Conservation (phyloP, 176 grass and related monocot species). For the Cenchrus purpureus region DNA sequence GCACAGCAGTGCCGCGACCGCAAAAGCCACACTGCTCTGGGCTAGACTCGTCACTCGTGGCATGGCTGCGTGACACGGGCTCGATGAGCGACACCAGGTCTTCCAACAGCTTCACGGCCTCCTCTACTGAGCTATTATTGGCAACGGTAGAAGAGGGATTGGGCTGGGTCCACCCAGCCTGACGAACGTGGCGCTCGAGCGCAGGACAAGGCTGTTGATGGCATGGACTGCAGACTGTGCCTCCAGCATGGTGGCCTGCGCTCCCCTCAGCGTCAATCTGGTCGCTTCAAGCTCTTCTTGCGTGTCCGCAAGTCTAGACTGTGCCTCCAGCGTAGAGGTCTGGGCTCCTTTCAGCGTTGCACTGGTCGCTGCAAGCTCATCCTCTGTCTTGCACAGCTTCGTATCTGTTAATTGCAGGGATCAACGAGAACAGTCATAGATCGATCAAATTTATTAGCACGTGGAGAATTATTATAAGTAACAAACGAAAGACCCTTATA, state of each 20-base stretch:
- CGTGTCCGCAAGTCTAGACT: not conserved
- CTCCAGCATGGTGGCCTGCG: not conserved
- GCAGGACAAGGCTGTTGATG: conserved; percentile 7
- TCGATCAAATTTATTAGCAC: too few species aligned
- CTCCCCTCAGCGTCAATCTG: not conserved
- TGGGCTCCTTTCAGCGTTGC: not conserved
- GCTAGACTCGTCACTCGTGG: too few species aligned
- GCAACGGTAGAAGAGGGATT: too few species aligned
- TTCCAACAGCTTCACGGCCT: too few species aligned
- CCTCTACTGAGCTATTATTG: too few species aligned
- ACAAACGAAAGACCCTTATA: not conserved
- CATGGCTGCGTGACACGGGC: too few species aligned
- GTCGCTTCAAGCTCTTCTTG: not conserved
- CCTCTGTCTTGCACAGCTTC: not conserved
- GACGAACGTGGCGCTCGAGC: not conserved
- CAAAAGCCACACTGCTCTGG: too few species aligned
- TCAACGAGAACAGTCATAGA: not conserved
- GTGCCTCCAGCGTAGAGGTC: not conserved
- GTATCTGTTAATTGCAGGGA: not conserved
- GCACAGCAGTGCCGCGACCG: too few species aligned
- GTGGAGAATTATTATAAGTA: too few species aligned
- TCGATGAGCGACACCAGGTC: too few species aligned
- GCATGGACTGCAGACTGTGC: not conserved
- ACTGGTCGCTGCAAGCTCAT: not conserved
- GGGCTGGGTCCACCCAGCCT: too few species aligned